phyloP scores from a whole-genome alignment of 2,329 filamentous ascomycete species.

The Ophiostoma sp. region DNA sequence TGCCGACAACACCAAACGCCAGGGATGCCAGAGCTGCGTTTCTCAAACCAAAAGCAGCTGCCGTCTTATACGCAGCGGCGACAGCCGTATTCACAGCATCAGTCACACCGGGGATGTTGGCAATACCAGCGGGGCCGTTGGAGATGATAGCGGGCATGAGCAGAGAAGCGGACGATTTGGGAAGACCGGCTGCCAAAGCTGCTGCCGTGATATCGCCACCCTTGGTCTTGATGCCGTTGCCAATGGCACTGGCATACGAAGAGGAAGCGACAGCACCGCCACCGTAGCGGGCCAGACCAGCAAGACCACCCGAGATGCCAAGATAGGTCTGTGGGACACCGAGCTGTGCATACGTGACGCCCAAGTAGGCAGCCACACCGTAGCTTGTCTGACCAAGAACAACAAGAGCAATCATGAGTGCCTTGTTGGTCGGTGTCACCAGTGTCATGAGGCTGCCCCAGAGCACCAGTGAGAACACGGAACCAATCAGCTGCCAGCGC shows the following conservation, averaged over 20 bases:
- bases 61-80: conserved; percentile 17
- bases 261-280: conserved; percentile 12
- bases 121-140: conserved; percentile 7
- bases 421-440: conserved; percentile 45
- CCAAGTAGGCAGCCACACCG: conserved; percentile 29
- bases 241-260: conserved; percentile 8
- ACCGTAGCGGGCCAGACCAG: conserved; percentile 19
- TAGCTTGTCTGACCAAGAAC: conserved; percentile 39
- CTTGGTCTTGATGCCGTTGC: conserved; percentile 18
- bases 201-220: conserved; percentile 4
- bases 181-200: conserved; percentile 7
- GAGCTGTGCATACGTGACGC: conserved; percentile 37
- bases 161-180: neutral
- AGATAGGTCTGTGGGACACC: conserved; percentile 35
- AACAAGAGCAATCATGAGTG: conserved; percentile 48
- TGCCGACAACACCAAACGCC: conserved; percentile 35
- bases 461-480: conserved; percentile 46
- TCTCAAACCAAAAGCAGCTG: conserved; percentile 21
- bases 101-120: conserved; percentile 15
- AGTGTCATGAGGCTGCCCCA: conserved; percentile 47
- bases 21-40: conserved; percentile 34
- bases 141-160: neutral
- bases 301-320: conserved; percentile 19
- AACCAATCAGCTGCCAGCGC: conserved; percentile 48
- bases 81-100: conserved; percentile 29